Percentiles rank a stretch among this genome's conserved stretches.
Conservation (phyloP, 306 rosid species). For the Arachis stenosperma region DNA sequence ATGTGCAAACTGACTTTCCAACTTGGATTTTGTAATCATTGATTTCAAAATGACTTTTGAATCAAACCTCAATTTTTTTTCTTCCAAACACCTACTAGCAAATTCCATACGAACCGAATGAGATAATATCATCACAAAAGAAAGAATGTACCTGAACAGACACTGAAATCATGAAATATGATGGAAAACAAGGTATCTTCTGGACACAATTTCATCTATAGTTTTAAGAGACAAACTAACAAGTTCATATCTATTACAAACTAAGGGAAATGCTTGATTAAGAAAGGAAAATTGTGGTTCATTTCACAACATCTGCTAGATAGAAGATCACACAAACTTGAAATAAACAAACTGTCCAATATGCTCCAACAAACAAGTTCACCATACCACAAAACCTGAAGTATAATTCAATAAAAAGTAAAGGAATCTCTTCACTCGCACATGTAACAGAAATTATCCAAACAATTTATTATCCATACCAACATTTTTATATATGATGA, state of each 20-base stretch:
- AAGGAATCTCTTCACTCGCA: background rate
- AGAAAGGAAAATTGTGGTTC: constrained; percentile 14
- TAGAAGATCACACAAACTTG: constrained; percentile 13
- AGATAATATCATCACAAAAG: background rate
- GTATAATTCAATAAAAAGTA: constrained; percentile 6
- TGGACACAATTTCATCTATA: background rate
- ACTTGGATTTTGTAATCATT: background rate
- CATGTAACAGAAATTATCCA: background rate
- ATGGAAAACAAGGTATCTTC: background rate
- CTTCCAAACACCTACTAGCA: background rate
- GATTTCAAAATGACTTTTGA: background rate
- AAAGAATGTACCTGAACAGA: background rate
- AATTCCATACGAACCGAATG: constrained; percentile 1
- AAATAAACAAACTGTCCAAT: constrained; percentile 1
- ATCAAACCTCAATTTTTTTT: background rate
- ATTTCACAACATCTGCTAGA: constrained; percentile 2
- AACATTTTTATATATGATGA: background rate
- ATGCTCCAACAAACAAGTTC: background rate
- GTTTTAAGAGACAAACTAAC: constrained; percentile 16
- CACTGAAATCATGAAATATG: constrained; percentile 4
- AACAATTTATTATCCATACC: constrained; percentile 7
- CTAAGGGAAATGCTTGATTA: background rate
- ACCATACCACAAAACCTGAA: background rate
- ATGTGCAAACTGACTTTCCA: background rate
- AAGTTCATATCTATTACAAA: constrained; percentile 1